A percentile compares a stretch with the other conserved stretches of the same genome.
Evolutionary conservation across 371 early-diverging fungal genomes (phyloP).

Genomic region (Basidiobolus meristosporus): DNA sequence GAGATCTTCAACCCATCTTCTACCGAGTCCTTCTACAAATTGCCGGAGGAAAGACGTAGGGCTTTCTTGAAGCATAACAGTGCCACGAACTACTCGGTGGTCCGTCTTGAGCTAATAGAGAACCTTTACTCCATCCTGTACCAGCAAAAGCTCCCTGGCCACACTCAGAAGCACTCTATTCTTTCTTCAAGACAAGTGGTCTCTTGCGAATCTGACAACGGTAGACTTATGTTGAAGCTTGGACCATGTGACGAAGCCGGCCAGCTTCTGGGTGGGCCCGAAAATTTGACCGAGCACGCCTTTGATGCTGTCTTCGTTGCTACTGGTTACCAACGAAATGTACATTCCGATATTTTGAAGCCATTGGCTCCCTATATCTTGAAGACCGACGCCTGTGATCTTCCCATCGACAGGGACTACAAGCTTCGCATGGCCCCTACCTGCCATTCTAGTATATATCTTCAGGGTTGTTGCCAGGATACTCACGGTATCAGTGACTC

Average conservation of each 20-base stretch:
- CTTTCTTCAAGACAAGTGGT: too few species aligned
- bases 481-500: slow-evolving; percentile 10
- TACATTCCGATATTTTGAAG: slow-evolving; percentile 3
- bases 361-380: slow-evolving; percentile 2
- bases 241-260: too few species aligned
- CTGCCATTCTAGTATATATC: slow-evolving; percentile 4
- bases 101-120: slow-evolving; percentile 6
- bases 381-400: not conserved
- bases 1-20: slow-evolving; percentile 7
- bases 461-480: slow-evolving; percentile 8
- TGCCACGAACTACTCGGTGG: slow-evolving; percentile 10
- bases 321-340: slow-evolving; percentile 5
- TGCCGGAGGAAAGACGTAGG: not conserved
- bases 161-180: too few species aligned
- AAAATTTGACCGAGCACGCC: not conserved
- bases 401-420: not conserved
- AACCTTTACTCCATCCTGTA: slow-evolving; percentile 7
- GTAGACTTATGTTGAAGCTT: too few species aligned
- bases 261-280: not conserved
- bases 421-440: not conserved
- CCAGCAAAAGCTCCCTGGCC: slow-evolving; percentile 5
- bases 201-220: too few species aligned
- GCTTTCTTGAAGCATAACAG: slow-evolving; percentile 1
- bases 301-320: slow-evolving; percentile 7
- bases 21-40: slow-evolving; percentile 4